Base-by-base conservation (phyloP, 768 basidiomycete species). In the Boletus huronensis region DNA sequence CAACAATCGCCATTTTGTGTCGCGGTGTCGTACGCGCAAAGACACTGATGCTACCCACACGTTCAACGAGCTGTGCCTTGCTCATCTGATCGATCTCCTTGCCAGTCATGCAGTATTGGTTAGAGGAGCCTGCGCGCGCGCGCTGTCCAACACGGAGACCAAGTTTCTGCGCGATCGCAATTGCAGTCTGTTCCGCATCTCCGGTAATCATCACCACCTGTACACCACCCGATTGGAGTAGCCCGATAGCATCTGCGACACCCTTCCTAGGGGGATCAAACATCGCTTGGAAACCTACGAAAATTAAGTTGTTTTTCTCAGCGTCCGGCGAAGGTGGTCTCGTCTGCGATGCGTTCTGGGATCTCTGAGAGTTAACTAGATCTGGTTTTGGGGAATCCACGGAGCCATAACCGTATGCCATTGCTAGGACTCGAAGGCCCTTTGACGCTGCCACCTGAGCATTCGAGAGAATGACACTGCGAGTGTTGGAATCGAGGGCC, bases 161-260 rank as follows among this genome's bases (percentile, higher is more conserved):
- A 17, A 98, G 80, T 63, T 91, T 79, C 64, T 82, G 80, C 34
- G 93, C 96, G 53, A 97, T 96, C 46, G 90, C 84, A 32, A 95
- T 65, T 3, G 96, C 95, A 1, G 95, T 98, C 51, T 86, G 79
- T 70, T 94, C 92, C 34, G 93, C 87, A 64, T 98, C 95, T 5
- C 95, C 95, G 0, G 96, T 98, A 66, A 98, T 97, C 95, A 98
- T 98, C 41, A 98, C 87, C n/a, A 98, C 86, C 64, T 95, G 93
- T 46, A 98, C 88, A 5, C 94, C 93, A 25, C 90, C 94, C 26
- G 77, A 73, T 64, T 94, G 90, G 34, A 98, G 75, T 28, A 89
- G 74, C 36, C 78, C 79, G 58, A 98, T 88, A 19, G 96, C 87
- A 62, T 93, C 90, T 4, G 90, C 87, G n/a, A 98, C 93, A 28